phyloP scores from a whole-genome alignment of 495 filamentous ascomycete genomes.

The Tuber umbilicatum region DNA sequence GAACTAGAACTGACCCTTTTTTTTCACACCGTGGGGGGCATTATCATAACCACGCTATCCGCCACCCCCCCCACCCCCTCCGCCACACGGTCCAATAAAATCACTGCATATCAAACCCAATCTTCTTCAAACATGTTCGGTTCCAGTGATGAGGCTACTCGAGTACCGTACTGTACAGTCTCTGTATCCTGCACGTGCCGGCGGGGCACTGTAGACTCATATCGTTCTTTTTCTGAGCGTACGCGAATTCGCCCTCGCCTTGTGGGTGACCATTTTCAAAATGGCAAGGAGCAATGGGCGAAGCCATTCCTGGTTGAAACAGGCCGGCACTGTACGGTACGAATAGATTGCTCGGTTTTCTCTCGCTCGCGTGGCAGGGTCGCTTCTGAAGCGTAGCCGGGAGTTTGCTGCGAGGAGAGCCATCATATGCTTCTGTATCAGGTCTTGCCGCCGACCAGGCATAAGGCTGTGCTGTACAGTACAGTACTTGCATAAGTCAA shows the following conservation, averaged over 20 bases:
- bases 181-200: background rate
- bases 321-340: background rate
- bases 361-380: background rate
- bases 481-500: no score
- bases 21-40: background rate
- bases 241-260: background rate
- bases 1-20: background rate
- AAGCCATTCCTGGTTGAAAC: no score
- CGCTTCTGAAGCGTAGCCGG: background rate
- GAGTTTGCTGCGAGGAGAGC: background rate
- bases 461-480: no score
- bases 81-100: background rate
- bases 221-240: background rate
- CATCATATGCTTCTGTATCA: background rate
- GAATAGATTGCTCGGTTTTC: background rate
- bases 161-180: background rate
- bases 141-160: background rate
- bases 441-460: background rate
- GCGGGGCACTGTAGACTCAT: background rate
- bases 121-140: background rate
- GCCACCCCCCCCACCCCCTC: background rate
- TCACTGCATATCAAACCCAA: background rate
- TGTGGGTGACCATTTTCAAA: background rate
- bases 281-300: background rate
- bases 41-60: background rate